Evolutionary conservation across 768 basidiomycete genomes (phyloP).

Genomic region (Panaeolus cyanescens): DNA sequence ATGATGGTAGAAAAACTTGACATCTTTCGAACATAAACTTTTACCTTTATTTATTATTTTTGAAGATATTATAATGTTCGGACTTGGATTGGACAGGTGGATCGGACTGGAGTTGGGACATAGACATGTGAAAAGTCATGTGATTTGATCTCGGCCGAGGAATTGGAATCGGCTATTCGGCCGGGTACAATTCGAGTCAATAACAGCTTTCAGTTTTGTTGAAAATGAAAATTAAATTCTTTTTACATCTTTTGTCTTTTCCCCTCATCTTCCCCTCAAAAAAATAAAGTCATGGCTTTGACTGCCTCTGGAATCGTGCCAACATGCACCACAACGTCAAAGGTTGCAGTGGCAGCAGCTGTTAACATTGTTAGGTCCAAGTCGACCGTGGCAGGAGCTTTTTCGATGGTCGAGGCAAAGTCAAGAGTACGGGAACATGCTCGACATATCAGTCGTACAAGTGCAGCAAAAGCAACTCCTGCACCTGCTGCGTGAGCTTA

Average conservation of each 20-base stretch:
- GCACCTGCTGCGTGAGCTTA: constrained; percentile 60
- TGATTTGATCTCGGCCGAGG: neutral
- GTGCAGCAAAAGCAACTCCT: constrained; percentile 58
- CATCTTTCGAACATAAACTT: too few relatives aligned
- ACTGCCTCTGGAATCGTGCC: constrained; percentile 1
- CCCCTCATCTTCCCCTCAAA: neutral
- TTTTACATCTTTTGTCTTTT: neutral
- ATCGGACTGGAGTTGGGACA: neutral
- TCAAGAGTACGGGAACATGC: constrained; percentile 79
- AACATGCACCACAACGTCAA: neutral
- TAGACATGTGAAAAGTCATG: constrained; percentile 2
- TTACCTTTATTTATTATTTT: neutral
- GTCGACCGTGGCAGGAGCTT: constrained; percentile 22
- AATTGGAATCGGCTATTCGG: neutral
- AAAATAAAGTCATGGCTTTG: neutral
- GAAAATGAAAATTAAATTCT: neutral
- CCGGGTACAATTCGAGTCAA: constrained; percentile 4
- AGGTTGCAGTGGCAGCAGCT: neutral
- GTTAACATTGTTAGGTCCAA: constrained; percentile 22
- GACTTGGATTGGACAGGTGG: neutral
- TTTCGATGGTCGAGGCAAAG: constrained; percentile 77
- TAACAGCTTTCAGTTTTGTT: neutral
- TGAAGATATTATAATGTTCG: neutral
- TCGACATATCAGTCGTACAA: constrained; percentile 71
- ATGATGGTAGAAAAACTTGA: neutral